Evolutionary conservation across 2,329 filamentous ascomycete genomes (phyloP), one percentile per base, ranked within the genome.

Genomic region (Hortaea sp.): DNA sequence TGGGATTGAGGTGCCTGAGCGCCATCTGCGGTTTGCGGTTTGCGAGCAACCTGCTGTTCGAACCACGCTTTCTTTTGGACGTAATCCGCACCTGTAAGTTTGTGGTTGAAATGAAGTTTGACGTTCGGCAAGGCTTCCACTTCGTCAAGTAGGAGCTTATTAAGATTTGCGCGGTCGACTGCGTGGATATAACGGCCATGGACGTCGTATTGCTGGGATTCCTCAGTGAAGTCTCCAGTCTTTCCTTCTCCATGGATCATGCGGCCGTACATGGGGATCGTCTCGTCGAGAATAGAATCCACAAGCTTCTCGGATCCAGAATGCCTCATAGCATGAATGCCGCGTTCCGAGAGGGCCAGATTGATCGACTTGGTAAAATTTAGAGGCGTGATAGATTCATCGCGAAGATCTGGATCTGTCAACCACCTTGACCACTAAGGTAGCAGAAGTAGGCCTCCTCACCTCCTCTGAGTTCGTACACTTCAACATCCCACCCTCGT

Each of bases 291-390:
- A 30, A 97, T 79, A 56, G 81, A 74, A 9, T 89, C 75, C 30
- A 95, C 71, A 32, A 97, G 75, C 3, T 73, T 75, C 3, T 78
- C 69, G 30, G 81, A 76, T 28, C 79, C 78, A 1, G 85, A 79
- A 56, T 85, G 73, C 44, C 78, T 77, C 68, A 98, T 82, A 20
- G 90, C 86, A 64, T 92, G 85, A 64, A 97, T 89, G 30, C 92
- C 92, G 48, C 92, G 81, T 64, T 97, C 89, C 0, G 92, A 97
- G 1, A 98, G 74, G 20, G 92, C 90, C 46, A 98, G 71, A 62
- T 98, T 98, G 72, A 98, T 98, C n/a, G 92, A 97, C 65, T 88
- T 94, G 50, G 89, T 94, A 63, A 95, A 95, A 67, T 95, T 95
- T 50, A 97, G 74, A 3, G 90, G 89, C 29, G 82, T 81, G 0